Conservation (phyloP, 2,329 filamentous ascomycete genomes). For the Dactylellina leptospora region DNA sequence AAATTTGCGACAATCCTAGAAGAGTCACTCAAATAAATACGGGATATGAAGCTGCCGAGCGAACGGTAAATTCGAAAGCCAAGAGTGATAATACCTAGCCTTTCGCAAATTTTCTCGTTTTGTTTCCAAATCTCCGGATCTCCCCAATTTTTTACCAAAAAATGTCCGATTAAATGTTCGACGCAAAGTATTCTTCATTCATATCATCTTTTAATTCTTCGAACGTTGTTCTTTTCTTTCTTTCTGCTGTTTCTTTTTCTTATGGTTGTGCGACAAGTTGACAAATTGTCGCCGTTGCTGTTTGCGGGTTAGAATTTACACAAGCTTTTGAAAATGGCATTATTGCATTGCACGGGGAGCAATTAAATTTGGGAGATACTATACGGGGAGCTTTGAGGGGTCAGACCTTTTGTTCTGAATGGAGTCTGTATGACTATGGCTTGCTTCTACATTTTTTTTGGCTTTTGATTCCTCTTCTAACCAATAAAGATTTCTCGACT, state of each 20-base stretch:
- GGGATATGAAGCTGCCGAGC: conserved; percentile 10
- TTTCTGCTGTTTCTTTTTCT: background rate
- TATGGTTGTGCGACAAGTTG: background rate
- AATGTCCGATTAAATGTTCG: conserved; percentile 1
- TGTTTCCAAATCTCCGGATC: conserved; percentile 19
- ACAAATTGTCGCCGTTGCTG: background rate
- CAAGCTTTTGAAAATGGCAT: background rate
- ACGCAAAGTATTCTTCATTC: too few species aligned
- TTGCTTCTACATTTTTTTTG: conserved; percentile 3
- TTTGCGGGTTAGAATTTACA: background rate
- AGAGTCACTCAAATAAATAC: conserved; percentile 33
- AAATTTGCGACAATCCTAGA: conserved; percentile 33
- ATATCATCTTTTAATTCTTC: background rate
- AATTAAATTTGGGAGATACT: conserved; percentile 8
- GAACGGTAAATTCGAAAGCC: background rate
- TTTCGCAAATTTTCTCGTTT: conserved; percentile 17
- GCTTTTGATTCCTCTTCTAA: background rate
- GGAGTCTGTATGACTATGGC: conserved; percentile 4
- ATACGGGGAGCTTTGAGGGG: background rate
- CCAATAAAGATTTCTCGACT: conserved; percentile 26
- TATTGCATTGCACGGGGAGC: conserved; percentile 9
- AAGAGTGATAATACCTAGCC: conserved; percentile 1
- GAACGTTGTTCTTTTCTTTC: background rate
- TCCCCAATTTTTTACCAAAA: conserved; percentile 9
- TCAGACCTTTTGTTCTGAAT: background rate